Evolutionary conservation across 129 eudicot genomes (phyloP), one percentile per base, ranked within the genome.

Genomic region (Arctium lappa): DNA sequence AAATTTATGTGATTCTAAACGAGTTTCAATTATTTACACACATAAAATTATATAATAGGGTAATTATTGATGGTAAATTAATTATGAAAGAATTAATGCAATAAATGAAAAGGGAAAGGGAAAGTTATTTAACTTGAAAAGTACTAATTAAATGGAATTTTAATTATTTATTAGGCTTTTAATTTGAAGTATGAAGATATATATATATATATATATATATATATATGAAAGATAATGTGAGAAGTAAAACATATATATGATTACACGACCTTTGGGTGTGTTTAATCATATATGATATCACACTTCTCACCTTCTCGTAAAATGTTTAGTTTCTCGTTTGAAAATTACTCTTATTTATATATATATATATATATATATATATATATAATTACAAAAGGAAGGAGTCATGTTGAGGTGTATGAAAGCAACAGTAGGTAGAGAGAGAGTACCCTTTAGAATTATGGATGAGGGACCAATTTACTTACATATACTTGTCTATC

Each of bases 351-450:
- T n/a, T n/a, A n/a, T n/a, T n/a, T n/a, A n/a, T n/a, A n/a, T n/a
- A n/a, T n/a, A n/a, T n/a, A n/a, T n/a, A n/a, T n/a, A n/a, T n/a
- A n/a, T n/a, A n/a, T n/a, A 33, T 33, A 33, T 33, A 33, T 44
- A 44, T 44, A 44, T 22, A 56, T 62, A 32, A 29, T 53, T 83
- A 38, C 32, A 78, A 84, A 78, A 78, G 53, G 56, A 53, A 74
- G 83, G 79, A 42, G 83, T 84, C 83, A 84, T 84, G 83, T 84
- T 84, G 87, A 84, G 87, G 60, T 84, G 87, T 84, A 84, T 78
- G 87, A 84, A 78, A 84, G 83, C 87, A 78, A 84, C 87, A 62
- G 56, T 84, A 72, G 83, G 79, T 62, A 84, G 82, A 78, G 82
- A 72, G 75, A 79, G 78, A 79, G 87, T 84, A 84, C 87, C 83